Base-by-base conservation (phyloP, 1,284 basidiomycete genomes). In the Wallemia ichthyophaga region DNA sequence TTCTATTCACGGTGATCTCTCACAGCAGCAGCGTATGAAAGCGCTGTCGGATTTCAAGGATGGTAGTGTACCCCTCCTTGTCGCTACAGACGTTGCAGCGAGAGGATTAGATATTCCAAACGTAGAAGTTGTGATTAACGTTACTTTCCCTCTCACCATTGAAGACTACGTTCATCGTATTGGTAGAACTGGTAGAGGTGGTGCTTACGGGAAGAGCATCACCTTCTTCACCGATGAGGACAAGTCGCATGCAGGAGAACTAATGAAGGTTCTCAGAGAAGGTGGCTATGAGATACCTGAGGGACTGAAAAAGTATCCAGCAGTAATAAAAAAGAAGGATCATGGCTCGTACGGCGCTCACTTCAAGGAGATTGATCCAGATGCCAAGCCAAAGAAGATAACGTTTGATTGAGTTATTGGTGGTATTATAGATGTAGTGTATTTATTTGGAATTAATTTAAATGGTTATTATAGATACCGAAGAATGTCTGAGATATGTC, bases 1-100 rank as follows among this genome's bases (percentile, higher is more conserved):
- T 3, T 82, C 82, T 1, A 76, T 96, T 59, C 89, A 95, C 67
- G 92, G 92, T 1, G 91, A 98, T 69, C 76, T 96, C 76, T 78
- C 81, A 23, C 94, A 99, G 71, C 74, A 75, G 27, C 82, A 84
- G 58, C 78, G 94, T 1, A 81, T 89, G 70, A 81, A 85, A 57
- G 83, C 85, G 7, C 74, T 99, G 25, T 83, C 91, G 28, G 78
- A 78, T 58, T 96, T 99, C 75, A 94, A 91, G 70, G 78, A 76
- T 25, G 92, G 88, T 2, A 76, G 75, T 60, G 85, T 82, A 1
- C 80, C 82, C 54, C 69, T 98, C 19, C 75, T 98, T 61, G 92
- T 99, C 26, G 94, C 94, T 2, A 98, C 92, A 7, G 92, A 99
- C 69, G 92, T 99, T 1, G 94, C 94, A 0, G 91, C 92, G 25